Evolutionary conservation across 495 filamentous ascomycete species (phyloP).

Genomic region (Aspergillus biplanus): DNA sequence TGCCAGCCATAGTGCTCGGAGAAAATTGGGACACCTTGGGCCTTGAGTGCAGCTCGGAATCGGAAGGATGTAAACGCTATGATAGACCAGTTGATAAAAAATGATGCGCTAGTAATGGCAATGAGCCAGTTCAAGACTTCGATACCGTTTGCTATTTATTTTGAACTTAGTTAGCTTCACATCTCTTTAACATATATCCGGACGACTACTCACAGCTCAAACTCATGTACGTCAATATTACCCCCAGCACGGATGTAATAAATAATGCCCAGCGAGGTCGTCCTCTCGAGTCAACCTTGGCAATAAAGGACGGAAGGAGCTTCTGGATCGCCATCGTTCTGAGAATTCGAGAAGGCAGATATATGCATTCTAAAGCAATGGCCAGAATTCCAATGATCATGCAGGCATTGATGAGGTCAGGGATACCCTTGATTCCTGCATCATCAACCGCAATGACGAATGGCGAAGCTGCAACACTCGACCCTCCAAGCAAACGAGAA

Average conservation of each 20-base stretch:
- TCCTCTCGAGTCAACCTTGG: constrained; percentile 16
- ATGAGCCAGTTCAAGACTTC: constrained; percentile 22
- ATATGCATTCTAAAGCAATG: constrained; percentile 19
- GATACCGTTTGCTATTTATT: constrained; percentile 9
- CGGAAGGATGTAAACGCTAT: constrained; percentile 20
- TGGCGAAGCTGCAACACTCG: constrained; percentile 14
- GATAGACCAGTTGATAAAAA: constrained; percentile 24
- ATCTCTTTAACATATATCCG: background rate
- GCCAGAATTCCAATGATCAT: constrained; percentile 17
- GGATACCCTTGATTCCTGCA: constrained; percentile 15
- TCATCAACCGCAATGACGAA: constrained; percentile 19
- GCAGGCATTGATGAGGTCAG: constrained; percentile 17
- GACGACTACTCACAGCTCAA: constrained; percentile 10
- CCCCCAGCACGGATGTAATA: constrained; percentile 7
- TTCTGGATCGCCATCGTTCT: constrained; percentile 17
- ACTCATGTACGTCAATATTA: constrained; percentile 19
- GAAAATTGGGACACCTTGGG: constrained; percentile 13
- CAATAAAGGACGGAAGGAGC: constrained; percentile 12
- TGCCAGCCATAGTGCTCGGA: constrained; percentile 11
- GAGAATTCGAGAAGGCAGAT: constrained; percentile 17
- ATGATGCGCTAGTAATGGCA: constrained; percentile 20
- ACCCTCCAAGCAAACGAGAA: constrained; percentile 12
- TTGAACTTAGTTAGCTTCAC: background rate
- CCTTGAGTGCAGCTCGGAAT: constrained; percentile 17
- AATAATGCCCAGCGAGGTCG: constrained; percentile 17